Evolutionary conservation across 2,329 filamentous ascomycete species (phyloP).

Genomic region (Fusarium sacchari): DNA sequence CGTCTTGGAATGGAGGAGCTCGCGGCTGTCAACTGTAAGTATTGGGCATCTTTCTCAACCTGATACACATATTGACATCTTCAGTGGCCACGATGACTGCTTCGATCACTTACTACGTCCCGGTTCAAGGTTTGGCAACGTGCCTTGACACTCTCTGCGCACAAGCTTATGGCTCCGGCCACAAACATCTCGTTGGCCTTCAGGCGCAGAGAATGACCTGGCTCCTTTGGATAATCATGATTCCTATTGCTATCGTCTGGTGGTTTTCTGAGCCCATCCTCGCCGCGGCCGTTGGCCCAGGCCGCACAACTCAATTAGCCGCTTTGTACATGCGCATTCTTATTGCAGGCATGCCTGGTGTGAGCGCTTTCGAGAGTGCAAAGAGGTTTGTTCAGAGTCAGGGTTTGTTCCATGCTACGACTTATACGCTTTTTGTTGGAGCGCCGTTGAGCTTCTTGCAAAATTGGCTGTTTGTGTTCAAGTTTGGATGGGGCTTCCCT

Average conservation of each 20-base stretch:
- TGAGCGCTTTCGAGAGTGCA: slow-evolving; percentile 76
- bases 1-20: slow-evolving; percentile 71
- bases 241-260: slow-evolving; percentile 78
- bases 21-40: slow-evolving; percentile 51
- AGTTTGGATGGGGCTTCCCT: slow-evolving; percentile 71
- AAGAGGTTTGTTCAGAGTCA: slow-evolving; percentile 85
- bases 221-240: slow-evolving; percentile 75
- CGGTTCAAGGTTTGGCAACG: slow-evolving; percentile 83
- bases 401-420: slow-evolving; percentile 78
- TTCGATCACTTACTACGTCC: slow-evolving; percentile 78
- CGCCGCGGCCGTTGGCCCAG: slow-evolving; percentile 47
- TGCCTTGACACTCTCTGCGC: slow-evolving; percentile 90
- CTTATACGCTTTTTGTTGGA: slow-evolving; percentile 77
- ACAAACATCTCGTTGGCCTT: slow-evolving; percentile 84
- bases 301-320: slow-evolving; percentile 73
- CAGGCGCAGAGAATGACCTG: slow-evolving; percentile 82
- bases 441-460: slow-evolving; percentile 78
- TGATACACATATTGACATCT: not conserved
- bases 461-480: slow-evolving; percentile 81
- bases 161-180: slow-evolving; percentile 90
- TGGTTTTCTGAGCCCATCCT: slow-evolving; percentile 72
- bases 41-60: accelerated
- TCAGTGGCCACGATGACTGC: slow-evolving; percentile 73
- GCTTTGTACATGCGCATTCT: slow-evolving; percentile 76
- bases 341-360: slow-evolving; percentile 76